Conservation (phyloP, 768 basidiomycete genomes). For the Leccinum boreale region DNA sequence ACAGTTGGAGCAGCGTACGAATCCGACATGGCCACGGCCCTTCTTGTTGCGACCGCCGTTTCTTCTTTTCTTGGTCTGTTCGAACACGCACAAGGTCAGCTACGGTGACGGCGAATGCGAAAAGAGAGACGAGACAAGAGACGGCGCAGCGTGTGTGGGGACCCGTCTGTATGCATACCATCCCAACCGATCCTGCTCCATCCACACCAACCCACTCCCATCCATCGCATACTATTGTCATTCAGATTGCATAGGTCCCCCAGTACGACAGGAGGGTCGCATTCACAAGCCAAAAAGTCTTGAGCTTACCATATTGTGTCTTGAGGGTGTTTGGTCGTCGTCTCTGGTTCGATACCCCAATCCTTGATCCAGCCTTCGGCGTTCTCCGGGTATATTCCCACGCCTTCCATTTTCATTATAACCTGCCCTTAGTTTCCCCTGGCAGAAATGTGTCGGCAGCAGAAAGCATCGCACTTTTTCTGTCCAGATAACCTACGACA, state of each 20-base stretch:
- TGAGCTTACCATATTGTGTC: constrained; percentile 32
- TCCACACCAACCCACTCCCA: constrained; percentile 7
- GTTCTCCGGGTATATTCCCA: constrained; percentile 21
- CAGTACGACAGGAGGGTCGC: not conserved
- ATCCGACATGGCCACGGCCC: constrained; percentile 92
- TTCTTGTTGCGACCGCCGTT: constrained; percentile 99
- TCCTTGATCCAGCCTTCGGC: constrained; percentile 12
- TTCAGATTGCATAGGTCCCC: constrained; percentile 1
- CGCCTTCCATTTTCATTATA: not conserved
- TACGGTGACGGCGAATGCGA: not conserved
- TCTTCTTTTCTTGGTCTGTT: constrained; percentile 98
- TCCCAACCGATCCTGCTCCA: not conserved
- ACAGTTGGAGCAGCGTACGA: constrained; percentile 99
- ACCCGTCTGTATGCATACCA: constrained; percentile 7
- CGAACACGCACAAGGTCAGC: not conserved
- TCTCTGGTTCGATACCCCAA: constrained; percentile 6
- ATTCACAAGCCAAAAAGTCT: not conserved
- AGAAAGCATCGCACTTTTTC: not conserved
- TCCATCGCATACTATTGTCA: constrained; percentile 5
- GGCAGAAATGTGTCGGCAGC: not conserved
- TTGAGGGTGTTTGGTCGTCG: constrained; percentile 19
- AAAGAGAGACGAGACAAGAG: not conserved
- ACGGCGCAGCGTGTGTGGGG: not conserved
- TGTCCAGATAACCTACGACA: not conserved
- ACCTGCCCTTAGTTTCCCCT: constrained; percentile 27